Conservation (phyloP, 306 rosid genomes). For the Vicia sativa region DNA sequence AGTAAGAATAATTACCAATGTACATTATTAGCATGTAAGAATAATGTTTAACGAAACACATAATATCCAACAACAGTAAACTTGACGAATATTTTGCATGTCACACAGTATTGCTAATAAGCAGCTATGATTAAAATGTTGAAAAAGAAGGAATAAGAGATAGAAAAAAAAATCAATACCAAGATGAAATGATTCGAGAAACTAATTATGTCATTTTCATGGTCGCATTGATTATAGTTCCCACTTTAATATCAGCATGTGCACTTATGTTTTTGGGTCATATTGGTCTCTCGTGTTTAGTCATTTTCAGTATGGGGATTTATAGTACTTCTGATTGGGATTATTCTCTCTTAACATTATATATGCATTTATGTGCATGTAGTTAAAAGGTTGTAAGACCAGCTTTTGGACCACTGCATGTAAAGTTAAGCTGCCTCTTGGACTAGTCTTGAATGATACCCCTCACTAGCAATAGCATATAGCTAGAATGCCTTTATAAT, state of each 20-base stretch:
- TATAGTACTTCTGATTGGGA: background rate
- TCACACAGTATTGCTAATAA: conserved; percentile 24
- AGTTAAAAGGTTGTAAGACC: background rate
- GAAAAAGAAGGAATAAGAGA: conserved; percentile 23
- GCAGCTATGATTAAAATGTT: conserved; percentile 53
- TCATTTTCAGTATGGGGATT: background rate
- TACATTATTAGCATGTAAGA: conserved; percentile 35
- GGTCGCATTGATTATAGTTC: conserved; percentile 1
- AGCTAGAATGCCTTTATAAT: background rate
- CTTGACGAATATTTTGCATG: conserved; percentile 24
- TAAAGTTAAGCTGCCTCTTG: background rate
- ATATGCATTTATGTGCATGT: background rate
- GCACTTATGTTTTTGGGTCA: background rate
- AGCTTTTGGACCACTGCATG: conserved; percentile 7
- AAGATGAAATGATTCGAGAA: background rate
- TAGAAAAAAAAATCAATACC: background rate
- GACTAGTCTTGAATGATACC: background rate
- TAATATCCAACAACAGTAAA: conserved; percentile 29
- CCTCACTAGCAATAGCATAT: background rate
- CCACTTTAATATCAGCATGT: conserved; percentile 7
- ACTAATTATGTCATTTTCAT: conserved; percentile 3
- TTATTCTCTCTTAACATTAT: background rate
- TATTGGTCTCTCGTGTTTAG: background rate
- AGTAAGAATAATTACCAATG: conserved; percentile 18
- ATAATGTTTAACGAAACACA: conserved; percentile 38